Evolutionary conservation across 257 asterid species (phyloP).

Genomic region (Solanum piurae): DNA sequence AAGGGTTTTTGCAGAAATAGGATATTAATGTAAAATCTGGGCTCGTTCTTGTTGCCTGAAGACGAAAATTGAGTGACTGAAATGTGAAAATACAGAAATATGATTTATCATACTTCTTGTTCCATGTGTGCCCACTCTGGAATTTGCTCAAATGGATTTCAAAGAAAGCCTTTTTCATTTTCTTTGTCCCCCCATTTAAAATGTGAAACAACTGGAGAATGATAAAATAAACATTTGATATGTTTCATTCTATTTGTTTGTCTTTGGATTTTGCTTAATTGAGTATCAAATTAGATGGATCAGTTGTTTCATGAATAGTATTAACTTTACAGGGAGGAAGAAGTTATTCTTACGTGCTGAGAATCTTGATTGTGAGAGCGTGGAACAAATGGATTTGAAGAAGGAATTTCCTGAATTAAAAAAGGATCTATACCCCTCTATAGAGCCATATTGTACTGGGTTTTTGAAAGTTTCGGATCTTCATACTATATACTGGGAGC

Average conservation of each 20-base stretch:
- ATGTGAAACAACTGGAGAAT: neutral
- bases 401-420: conserved; percentile 18
- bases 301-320: neutral
- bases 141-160: neutral
- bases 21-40: neutral
- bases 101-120: neutral
- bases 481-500: conserved; percentile 78
- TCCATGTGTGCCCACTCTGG: neutral
- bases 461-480: conserved; percentile 81
- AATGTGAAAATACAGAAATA: neutral
- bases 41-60: neutral
- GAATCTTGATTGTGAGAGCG: conserved; percentile 16
- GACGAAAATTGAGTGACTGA: neutral
- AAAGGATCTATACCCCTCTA: conserved; percentile 52
- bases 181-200: neutral
- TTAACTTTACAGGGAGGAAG: conserved; percentile 36
- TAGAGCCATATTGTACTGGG: conserved; percentile 73
- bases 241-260: neutral
- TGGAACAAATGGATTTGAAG: conserved; percentile 43
- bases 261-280: neutral
- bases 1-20: neutral
- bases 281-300: neutral
- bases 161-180: neutral
- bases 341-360: conserved; percentile 9
- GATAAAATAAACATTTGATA: neutral